Evolutionary conservation across 1,284 basidiomycete genomes (phyloP).

Genomic region (Rhodotorula sp.): DNA sequence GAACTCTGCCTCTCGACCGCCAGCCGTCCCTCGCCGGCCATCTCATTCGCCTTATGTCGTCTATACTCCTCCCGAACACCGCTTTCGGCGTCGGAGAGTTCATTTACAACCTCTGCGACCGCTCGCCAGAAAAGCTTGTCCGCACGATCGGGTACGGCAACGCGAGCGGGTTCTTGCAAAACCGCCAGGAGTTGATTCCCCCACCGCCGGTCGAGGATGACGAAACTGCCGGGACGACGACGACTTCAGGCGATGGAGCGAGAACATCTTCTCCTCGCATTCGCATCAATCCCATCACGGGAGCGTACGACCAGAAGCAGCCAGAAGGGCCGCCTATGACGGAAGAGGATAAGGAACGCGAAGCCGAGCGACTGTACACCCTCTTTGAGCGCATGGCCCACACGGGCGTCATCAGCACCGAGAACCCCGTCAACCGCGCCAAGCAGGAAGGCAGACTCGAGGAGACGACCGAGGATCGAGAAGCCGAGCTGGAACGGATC

Average conservation of each 20-base stretch:
- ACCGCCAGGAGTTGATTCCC: constrained; percentile 70
- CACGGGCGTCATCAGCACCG: constrained; percentile 53
- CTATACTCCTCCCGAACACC: constrained; percentile 66
- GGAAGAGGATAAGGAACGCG: constrained; percentile 83
- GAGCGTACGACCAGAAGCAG: constrained; percentile 55
- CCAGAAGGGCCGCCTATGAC: constrained; percentile 60
- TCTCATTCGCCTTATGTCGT: constrained; percentile 70
- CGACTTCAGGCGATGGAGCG: too few species aligned
- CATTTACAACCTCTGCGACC: constrained; percentile 74
- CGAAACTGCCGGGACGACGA: background rate
- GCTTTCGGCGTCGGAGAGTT: constrained; percentile 80
- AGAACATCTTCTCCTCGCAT: constrained; percentile 44
- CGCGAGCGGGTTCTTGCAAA: constrained; percentile 84
- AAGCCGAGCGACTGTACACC: constrained; percentile 83
- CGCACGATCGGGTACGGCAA: constrained; percentile 85
- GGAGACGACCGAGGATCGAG: constrained; percentile 45
- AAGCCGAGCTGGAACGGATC: constrained; percentile 69
- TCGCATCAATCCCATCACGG: constrained; percentile 74
- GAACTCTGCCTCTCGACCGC: constrained; percentile 67
- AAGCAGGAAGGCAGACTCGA: constrained; percentile 38
- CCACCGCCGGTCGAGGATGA: constrained; percentile 23
- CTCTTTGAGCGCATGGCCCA: constrained; percentile 82
- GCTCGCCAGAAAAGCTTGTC: constrained; percentile 66
- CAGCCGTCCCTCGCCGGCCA: constrained; percentile 71
- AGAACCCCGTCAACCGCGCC: constrained; percentile 44